phyloP scores from a whole-genome alignment of 2,329 filamentous ascomycete species.

The Exophiala bonariae region DNA sequence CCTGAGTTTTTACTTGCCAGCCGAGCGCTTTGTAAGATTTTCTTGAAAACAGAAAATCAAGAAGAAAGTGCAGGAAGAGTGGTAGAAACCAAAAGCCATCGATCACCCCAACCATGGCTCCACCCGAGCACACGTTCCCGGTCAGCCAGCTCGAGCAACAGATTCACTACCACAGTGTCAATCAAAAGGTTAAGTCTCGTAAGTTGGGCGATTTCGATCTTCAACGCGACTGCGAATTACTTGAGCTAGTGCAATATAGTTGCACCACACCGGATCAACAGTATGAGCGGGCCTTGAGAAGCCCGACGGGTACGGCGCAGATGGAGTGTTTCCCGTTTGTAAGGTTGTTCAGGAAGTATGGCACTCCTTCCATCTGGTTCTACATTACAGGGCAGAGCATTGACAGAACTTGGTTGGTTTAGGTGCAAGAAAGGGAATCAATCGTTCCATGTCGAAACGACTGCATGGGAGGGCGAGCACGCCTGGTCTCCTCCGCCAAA shows the following conservation, averaged over 20 bases:
- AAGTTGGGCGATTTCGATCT: constrained; percentile 55
- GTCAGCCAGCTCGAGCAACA: constrained; percentile 51
- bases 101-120: constrained; percentile 50
- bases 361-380: constrained; percentile 1
- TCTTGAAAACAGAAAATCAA: neutral
- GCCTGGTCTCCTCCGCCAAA: constrained; percentile 34
- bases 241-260: constrained; percentile 63
- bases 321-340: constrained; percentile 37
- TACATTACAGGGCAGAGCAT: neutral
- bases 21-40: too few relatives aligned
- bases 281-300: constrained; percentile 14
- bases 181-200: constrained; percentile 51
- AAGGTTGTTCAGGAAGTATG: constrained; percentile 24
- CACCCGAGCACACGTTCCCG: constrained; percentile 55
- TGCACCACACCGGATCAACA: constrained; percentile 54
- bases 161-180: constrained; percentile 47
- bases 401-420: neutral
- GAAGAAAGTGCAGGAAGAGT: neutral
- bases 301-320: constrained; percentile 36
- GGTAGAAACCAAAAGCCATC: too few relatives aligned
- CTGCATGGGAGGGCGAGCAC: constrained; percentile 56
- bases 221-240: constrained; percentile 52
- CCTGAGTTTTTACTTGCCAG: neutral
- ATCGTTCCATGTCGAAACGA: constrained; percentile 60
- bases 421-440: constrained; percentile 26